Conservation (phyloP, 805 yeast genomes). For the Jamesozyma hellenica region DNA sequence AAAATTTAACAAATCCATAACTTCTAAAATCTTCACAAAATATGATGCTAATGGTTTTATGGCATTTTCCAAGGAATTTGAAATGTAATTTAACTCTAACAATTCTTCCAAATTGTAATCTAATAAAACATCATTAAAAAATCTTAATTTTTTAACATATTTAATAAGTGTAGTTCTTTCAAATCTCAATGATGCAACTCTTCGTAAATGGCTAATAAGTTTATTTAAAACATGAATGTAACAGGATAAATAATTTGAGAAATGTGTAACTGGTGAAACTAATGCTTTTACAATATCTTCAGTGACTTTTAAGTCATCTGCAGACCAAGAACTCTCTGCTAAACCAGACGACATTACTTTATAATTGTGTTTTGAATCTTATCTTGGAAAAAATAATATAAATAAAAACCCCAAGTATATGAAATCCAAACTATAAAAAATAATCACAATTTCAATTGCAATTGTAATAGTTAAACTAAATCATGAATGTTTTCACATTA, state of each 20-base stretch:
- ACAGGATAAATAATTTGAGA: constrained; percentile 20
- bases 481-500: too few species aligned
- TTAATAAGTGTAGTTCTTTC: constrained; percentile 28
- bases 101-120: neutral
- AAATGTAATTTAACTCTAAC: constrained; percentile 2
- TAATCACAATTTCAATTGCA: too few species aligned
- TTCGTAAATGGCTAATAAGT: constrained; percentile 25
- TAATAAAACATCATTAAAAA: constrained; percentile 21
- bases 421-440: too few species aligned
- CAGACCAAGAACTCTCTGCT: constrained; percentile 3
- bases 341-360: neutral
- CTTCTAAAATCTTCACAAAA: constrained; percentile 21
- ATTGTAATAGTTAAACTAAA: too few species aligned
- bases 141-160: constrained; percentile 28
- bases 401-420: too few species aligned
- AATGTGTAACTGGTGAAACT: constrained; percentile 7
- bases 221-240: constrained; percentile 26
- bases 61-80: constrained; percentile 4
- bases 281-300: constrained; percentile 8
- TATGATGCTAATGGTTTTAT: constrained; percentile 17
- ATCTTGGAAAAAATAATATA: too few species aligned
- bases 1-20: constrained; percentile 25
- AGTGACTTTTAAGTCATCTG: constrained; percentile 1
- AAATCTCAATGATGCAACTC: constrained; percentile 23
- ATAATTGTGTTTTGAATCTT: too few species aligned